Evolutionary conservation across 2,329 filamentous ascomycete genomes (phyloP), one percentile per base, ranked within the genome.

Genomic region (Fusarium sp.): DNA sequence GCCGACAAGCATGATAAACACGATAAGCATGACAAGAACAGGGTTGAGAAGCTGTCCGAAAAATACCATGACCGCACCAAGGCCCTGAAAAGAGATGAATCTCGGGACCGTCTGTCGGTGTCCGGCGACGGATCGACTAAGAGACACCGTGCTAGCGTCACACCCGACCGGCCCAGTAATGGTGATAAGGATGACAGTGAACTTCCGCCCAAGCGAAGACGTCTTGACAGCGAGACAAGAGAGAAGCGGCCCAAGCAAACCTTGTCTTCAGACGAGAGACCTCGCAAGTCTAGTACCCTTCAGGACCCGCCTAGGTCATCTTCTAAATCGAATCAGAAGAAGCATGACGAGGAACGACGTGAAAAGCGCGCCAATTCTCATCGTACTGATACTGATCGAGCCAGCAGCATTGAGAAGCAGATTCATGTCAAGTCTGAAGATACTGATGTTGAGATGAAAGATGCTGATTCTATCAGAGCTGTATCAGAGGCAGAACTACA

Each of bases 21-120:
- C 24, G 53, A 56, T 1, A 56, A 56, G 15, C 53, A 57, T 7
- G 84, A 87, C 25, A 85, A 83, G 70, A 64, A 77, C 19, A 80
- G 58, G 39, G 57, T 53, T 19, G 69, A 71, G 28, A 71, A 80
- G 53, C 61, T 75, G 36, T 79, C 80, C 2, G 85, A 88, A 59
- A 86, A 83, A 56, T 83, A 85, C 52, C 83, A 85, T 52, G 85
- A 88, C 61, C 80, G 85, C 48, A 83, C 85, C 22, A 86, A 88
- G 67, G 83, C 85, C 15, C 72, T 88, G 11, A 88, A 86, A 70
- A 79, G 85, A 54, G 85, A 89, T 59, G 85, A 87, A 61, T 86
- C 85, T 4, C 81, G 81, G 48, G 86, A 89, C 58, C 78, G 81
- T 28, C 72, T 82, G 11, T 80, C 80, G 8, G 77, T 81, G 41